Conservation (phyloP, 257 asterid species). For the Rehmannia glutinosa region DNA sequence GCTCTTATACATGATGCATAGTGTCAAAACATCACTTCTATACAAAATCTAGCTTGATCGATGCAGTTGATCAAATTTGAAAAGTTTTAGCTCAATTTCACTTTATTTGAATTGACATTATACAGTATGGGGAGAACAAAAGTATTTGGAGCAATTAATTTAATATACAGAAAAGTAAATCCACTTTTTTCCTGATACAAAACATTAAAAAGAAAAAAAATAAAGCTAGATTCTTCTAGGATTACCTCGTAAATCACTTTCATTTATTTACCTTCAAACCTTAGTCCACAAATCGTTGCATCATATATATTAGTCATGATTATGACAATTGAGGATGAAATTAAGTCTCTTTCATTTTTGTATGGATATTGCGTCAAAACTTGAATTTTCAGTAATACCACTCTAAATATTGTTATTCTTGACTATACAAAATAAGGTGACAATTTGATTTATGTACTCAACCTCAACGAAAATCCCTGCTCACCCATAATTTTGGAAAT, state of each 20-base stretch:
- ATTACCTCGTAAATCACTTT: neutral
- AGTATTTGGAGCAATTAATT: too few relatives aligned
- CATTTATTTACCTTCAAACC: neutral
- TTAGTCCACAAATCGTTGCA: slow-evolving; percentile 16
- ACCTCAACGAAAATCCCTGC: neutral
- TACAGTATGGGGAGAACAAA: neutral
- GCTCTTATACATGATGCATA: too few relatives aligned
- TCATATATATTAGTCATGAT: slow-evolving; percentile 7
- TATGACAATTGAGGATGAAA: slow-evolving; percentile 8
- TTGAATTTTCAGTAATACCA: neutral
- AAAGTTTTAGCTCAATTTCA: too few relatives aligned
- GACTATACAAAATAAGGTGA: neutral
- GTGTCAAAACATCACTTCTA: too few relatives aligned
- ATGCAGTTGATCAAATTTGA: too few relatives aligned
- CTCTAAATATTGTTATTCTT: neutral
- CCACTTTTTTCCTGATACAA: too few relatives aligned
- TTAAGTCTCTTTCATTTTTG: too few relatives aligned
- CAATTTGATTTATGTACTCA: neutral
- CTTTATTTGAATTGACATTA: too few relatives aligned
- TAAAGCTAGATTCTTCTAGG: neutral
- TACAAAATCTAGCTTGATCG: too few relatives aligned
- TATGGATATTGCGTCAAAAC: too few relatives aligned
- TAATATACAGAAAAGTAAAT: neutral
- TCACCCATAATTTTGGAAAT: too few relatives aligned
- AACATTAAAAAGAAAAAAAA: neutral